These are phyloP conservation scores for Daucus carota DNA, from an alignment of 129 eudicot genomes.

Conservation along the genomic window DH1_v3.0 NC_030388.2:27428501-27429000, in stretches of 20 bases:
- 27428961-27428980: neutral
- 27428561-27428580: neutral
- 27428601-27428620: neutral
- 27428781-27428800: neutral
- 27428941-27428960: neutral
- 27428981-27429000: conserved; percentile 4
- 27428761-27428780: neutral
- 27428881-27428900: neutral
- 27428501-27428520: no score
- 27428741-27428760: neutral
- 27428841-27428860: neutral
- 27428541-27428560: neutral
- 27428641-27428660: neutral
- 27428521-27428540: neutral
- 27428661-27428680: neutral
- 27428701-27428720: neutral
- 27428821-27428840: neutral
- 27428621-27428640: neutral
- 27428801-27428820: neutral
- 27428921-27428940: neutral
- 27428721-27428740: neutral
- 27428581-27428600: no score
- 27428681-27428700: neutral
- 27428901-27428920: neutral
- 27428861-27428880: neutral